A percentile compares a stretch with the other conserved stretches of the same genome.
Conservation (phyloP, 192 early-diverging fungal genomes). For the Umbelopsis isabellina region DNA sequence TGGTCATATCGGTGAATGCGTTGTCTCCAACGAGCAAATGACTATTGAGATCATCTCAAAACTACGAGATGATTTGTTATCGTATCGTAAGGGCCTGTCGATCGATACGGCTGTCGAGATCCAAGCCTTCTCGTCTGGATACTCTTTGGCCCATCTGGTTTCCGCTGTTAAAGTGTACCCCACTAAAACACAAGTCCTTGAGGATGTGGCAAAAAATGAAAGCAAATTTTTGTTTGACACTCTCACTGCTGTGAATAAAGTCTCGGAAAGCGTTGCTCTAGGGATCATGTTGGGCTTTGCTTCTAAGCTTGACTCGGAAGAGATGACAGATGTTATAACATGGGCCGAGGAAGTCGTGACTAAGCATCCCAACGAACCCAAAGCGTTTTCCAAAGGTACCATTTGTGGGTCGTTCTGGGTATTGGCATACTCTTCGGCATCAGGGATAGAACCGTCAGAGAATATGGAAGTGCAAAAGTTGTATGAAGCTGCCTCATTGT, state of each 20-base stretch:
- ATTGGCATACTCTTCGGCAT: conserved; percentile 18
- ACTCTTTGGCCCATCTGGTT: conserved; percentile 25
- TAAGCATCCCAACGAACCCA: neutral
- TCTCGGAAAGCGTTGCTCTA: conserved; percentile 24
- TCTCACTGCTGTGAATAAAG: neutral
- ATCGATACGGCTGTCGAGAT: conserved; percentile 32
- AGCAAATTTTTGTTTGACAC: neutral
- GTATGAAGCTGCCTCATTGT: neutral
- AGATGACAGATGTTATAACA: conserved; percentile 6
- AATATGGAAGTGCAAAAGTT: neutral
- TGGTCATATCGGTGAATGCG: conserved; percentile 30
- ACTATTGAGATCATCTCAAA: neutral
- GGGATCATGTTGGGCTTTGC: conserved; percentile 39
- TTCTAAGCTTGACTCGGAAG: conserved; percentile 16
- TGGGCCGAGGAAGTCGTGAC: conserved; percentile 16
- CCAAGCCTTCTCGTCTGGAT: conserved; percentile 26
- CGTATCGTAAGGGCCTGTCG: neutral
- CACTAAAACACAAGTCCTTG: conserved; percentile 16
- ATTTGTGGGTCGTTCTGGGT: conserved; percentile 30
- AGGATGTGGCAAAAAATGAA: neutral
- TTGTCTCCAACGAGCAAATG: conserved; percentile 33
- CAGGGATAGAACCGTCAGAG: neutral
- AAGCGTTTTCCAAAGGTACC: conserved; percentile 3
- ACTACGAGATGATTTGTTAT: neutral
- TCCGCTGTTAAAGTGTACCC: conserved; percentile 18